Base-by-base conservation (phyloP, 1,139 yeast species). In the Diutina rugosa region DNA sequence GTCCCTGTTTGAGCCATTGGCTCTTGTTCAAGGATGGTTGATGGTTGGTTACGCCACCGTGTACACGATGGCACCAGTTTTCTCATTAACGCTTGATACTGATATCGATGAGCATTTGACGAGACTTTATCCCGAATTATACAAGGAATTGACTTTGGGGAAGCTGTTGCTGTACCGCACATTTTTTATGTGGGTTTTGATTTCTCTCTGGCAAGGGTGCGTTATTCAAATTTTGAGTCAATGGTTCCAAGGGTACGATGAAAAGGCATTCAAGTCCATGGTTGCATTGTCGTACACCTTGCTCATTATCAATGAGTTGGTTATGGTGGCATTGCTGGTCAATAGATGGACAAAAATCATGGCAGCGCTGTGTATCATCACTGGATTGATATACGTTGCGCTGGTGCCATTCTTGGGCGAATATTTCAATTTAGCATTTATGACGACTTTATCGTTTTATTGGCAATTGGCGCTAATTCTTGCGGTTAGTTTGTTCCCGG, bases 11-110 rank as follows among this genome's bases (percentile, higher is more conserved):
- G 98, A 91, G 68, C 99, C 99, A 1, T 75, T 93, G 58, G 99
- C 98, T 0, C 76, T 95, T 58, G 90, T 87, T 66, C 90, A 91
- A 68, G 99, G 99, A 3, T 93, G 96, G 86, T 76, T 95, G 56
- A 91, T 95, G 97, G 99, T 95, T 51, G 99, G 99, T 1, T 95
- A 93, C 70, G 96, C 99, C 0, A 95, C 99, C 0, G 78, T 90
- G 55, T 95, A 93, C 68, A 95, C 99, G 0, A 95, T 95, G 99
- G 93, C 95, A 56, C 99, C 99, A 0, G 99, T 95, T 1, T 95
- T 95, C 65, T 89, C 97, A 0, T 73, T 95, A 60, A 96, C 95
- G 0, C 76, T 90, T 56, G 99, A 95, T 68, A 83, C 85, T 59
- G 99, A 95, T 69, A 90, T 95, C 56, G 93, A 86, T 64, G 97